These are phyloP conservation scores for Chenopodium formosanum DNA, from an alignment of 148 eudicot species.

Conservation along the genomic window DNA sequence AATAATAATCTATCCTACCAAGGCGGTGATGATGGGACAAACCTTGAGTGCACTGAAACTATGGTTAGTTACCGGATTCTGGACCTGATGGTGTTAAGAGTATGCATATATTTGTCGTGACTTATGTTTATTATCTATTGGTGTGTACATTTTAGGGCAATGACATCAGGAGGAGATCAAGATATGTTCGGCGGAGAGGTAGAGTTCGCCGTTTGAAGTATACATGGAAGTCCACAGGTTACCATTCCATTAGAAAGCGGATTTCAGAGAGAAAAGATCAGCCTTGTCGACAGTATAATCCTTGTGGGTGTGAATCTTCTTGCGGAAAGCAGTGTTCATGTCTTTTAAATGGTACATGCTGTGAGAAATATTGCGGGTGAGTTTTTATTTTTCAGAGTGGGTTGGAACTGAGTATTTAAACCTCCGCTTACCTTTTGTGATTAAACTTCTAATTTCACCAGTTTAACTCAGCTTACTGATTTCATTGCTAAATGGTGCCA, in stretches of 20 bases:
- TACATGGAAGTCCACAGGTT: constrained; percentile 91
- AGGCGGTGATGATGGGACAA: constrained; percentile 56
- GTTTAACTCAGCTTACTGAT: constrained; percentile 2
- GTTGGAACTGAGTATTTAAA: background rate
- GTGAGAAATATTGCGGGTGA: constrained; percentile 99
- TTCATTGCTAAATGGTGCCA: background rate
- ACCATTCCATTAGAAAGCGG: constrained; percentile 77
- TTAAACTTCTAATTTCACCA: background rate
- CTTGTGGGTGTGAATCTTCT: constrained; percentile 89
- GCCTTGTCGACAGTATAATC: constrained; percentile 92
- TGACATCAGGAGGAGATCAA: constrained; percentile 73
- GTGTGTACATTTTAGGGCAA: constrained; percentile 46
- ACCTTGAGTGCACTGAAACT: constrained; percentile 48
- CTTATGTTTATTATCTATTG: background rate
- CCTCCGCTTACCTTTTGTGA: background rate
- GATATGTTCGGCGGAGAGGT: constrained; percentile 87
- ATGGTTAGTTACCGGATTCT: constrained; percentile 41
- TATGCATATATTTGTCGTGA: background rate
- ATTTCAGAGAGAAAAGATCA: constrained; percentile 91
- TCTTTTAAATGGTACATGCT: constrained; percentile 84
- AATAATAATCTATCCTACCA: constrained; percentile 49
- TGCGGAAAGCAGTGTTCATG: constrained; percentile 96
- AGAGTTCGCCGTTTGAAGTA: constrained; percentile 96
- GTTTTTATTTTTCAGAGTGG: constrained; percentile 18
- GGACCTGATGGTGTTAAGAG: background rate